phyloP scores from a whole-genome alignment of 2,329 filamentous ascomycete species.

The Trichoderma sp. region DNA sequence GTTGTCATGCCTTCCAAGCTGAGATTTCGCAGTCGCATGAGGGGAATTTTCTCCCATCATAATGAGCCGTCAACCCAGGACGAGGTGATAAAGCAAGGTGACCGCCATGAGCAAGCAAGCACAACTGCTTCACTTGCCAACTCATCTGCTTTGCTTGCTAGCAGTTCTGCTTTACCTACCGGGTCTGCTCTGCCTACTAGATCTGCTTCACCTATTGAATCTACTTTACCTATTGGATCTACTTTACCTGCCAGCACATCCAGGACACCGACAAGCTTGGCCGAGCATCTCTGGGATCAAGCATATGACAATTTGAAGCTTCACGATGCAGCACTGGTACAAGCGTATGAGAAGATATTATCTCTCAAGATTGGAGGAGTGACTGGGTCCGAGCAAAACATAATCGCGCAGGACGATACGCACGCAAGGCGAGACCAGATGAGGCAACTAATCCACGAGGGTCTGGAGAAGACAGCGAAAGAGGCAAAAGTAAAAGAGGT shows the following conservation, averaged over 20 bases:
- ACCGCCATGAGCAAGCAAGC: not conserved
- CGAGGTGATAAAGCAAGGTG: not conserved
- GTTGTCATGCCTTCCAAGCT: not conserved
- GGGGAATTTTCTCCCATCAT: not conserved
- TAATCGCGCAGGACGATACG: conserved; percentile 1
- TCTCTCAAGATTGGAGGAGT: conserved; percentile 17
- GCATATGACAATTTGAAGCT: conserved; percentile 25
- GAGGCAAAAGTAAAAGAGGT: conserved; percentile 26
- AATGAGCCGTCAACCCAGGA: not conserved
- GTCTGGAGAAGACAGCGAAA: conserved; percentile 29
- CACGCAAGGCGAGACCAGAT: conserved; percentile 27
- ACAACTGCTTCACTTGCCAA: not conserved
- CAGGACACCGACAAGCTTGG: not conserved
- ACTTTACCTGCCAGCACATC: not conserved
- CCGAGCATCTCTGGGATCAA: conserved; percentile 22
- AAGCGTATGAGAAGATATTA: conserved; percentile 25
- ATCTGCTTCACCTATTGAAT: too few species aligned
- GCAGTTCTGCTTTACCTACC: too few species aligned
- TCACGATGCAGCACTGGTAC: conserved; percentile 19
- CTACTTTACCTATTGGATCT: not conserved
- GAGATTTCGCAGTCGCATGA: not conserved
- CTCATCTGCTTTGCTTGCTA: too few species aligned
- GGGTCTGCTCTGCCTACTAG: too few species aligned
- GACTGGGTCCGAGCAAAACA: not conserved
- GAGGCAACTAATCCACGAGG: conserved; percentile 29